These are phyloP conservation scores for Colletotrichum cordylinicola DNA, from an alignment of 2,329 filamentous ascomycete genomes.

Conservation along the genomic window DNA sequence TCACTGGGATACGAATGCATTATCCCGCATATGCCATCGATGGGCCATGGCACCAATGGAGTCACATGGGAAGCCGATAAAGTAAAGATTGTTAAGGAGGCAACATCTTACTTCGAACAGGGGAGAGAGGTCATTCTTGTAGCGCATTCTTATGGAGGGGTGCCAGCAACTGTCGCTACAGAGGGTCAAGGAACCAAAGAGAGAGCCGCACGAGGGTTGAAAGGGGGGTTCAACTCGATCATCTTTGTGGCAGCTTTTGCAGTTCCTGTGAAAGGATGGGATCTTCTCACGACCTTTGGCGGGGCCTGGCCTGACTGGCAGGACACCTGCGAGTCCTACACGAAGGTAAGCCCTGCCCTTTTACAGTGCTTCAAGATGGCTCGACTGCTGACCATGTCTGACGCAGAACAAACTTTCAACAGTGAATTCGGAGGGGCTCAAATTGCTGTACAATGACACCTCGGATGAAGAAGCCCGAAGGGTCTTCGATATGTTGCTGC, in stretches of 20 bases:
- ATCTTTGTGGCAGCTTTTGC: neutral
- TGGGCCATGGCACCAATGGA: neutral
- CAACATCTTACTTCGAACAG: neutral
- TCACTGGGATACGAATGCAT: neutral
- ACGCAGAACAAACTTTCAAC: neutral
- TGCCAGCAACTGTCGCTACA: neutral
- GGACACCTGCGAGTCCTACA: neutral
- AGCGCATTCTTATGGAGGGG: neutral
- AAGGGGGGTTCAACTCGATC: neutral
- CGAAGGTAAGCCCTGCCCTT: neutral
- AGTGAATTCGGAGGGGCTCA: neutral
- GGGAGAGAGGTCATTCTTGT: neutral
- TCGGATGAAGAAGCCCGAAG: neutral
- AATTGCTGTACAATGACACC: neutral
- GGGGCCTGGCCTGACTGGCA: neutral
- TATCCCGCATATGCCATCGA: neutral
- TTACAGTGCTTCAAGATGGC: too few relatives aligned
- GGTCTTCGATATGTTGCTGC: neutral
- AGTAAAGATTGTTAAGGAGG: neutral
- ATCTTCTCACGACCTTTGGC: neutral
- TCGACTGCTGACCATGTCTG: neutral
- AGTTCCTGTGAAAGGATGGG: neutral
- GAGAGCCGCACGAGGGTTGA: neutral
- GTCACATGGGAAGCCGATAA: neutral
- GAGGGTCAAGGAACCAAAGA: neutral